These are phyloP conservation scores for Naegleria fowleri DNA, from an alignment of 208 protist species.

Conservation along the genomic window DNA sequence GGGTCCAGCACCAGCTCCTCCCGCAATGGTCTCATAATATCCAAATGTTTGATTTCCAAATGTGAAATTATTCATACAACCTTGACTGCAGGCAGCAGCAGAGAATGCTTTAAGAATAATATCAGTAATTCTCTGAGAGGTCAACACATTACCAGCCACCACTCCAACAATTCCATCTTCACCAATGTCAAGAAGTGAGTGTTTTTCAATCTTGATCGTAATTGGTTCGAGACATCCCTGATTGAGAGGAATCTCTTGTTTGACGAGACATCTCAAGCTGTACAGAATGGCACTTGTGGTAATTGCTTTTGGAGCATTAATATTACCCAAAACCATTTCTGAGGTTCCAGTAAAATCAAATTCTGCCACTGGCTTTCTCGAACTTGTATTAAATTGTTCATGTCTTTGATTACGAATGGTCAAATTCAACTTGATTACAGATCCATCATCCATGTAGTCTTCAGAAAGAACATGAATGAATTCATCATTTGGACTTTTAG, in stretches of 20 bases:
- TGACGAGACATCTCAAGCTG: slow-evolving; percentile 82
- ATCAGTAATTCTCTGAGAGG: slow-evolving; percentile 85
- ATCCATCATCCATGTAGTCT: slow-evolving; percentile 91
- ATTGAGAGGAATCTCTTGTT: slow-evolving; percentile 85
- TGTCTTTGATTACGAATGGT: slow-evolving; percentile 58
- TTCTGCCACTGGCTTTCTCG: slow-evolving; percentile 39
- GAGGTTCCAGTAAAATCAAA: slow-evolving; percentile 87
- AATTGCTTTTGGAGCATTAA: background rate
- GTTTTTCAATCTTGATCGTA: slow-evolving; percentile 57
- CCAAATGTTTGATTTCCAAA: slow-evolving; percentile 78
- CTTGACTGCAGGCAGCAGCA: slow-evolving; percentile 72
- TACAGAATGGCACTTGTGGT: background rate
- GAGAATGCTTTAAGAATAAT: slow-evolving; percentile 81
- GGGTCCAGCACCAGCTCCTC: slow-evolving; percentile 79
- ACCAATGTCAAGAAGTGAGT: slow-evolving; percentile 61
- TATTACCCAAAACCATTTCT: slow-evolving; percentile 57
- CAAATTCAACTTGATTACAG: slow-evolving; percentile 66
- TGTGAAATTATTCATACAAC: slow-evolving; percentile 92
- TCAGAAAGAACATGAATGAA: slow-evolving; percentile 41
- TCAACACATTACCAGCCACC: slow-evolving; percentile 90
- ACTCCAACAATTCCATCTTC: slow-evolving; percentile 60
- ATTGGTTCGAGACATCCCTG: slow-evolving; percentile 82
- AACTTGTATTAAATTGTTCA: background rate
- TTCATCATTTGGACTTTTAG: slow-evolving; percentile 14
- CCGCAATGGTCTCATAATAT: slow-evolving; percentile 93